Conservation (phyloP, 768 basidiomycete species). For the Psilocybe sp. region DNA sequence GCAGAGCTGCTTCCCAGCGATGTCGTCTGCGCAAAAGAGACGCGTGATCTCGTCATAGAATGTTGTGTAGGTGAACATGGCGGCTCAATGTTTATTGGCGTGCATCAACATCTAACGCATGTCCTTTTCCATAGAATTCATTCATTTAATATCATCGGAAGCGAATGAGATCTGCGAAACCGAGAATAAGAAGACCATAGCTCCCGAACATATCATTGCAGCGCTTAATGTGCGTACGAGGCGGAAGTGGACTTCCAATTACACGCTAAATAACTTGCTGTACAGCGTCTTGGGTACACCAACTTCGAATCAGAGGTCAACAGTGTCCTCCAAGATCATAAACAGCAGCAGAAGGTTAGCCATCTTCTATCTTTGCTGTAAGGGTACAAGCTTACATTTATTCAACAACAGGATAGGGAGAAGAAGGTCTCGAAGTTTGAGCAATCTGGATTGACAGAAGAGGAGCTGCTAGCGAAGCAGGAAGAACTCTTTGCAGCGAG, state of each 20-base stretch:
- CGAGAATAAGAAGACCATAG: constrained; percentile 98
- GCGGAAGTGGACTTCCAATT: background rate
- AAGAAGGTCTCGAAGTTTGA: constrained; percentile 91
- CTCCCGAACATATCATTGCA: constrained; percentile 92
- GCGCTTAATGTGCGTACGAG: constrained; percentile 66
- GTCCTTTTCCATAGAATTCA: constrained; percentile 77
- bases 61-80: constrained; percentile 94
- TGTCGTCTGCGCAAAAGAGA: constrained; percentile 90
- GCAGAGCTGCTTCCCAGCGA: constrained; percentile 88
- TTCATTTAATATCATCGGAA: constrained; percentile 94
- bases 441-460: constrained; percentile 85
- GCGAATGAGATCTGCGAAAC: constrained; percentile 98
- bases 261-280: constrained; percentile 5
- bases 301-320: constrained; percentile 87
- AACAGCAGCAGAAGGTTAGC: constrained; percentile 88
- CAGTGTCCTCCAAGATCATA: constrained; percentile 93
- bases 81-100: constrained; percentile 5
- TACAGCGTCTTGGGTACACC: constrained; percentile 88
- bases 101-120: constrained; percentile 9
- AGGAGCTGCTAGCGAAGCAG: constrained; percentile 85
- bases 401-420: constrained; percentile 70
- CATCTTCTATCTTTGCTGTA: constrained; percentile 2
- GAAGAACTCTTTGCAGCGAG: constrained; percentile 92
- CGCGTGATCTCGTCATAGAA: constrained; percentile 94
- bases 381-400: constrained; percentile 11